Evolutionary conservation across 768 basidiomycete species (phyloP).

Genomic region (Amanita molliuscula): DNA sequence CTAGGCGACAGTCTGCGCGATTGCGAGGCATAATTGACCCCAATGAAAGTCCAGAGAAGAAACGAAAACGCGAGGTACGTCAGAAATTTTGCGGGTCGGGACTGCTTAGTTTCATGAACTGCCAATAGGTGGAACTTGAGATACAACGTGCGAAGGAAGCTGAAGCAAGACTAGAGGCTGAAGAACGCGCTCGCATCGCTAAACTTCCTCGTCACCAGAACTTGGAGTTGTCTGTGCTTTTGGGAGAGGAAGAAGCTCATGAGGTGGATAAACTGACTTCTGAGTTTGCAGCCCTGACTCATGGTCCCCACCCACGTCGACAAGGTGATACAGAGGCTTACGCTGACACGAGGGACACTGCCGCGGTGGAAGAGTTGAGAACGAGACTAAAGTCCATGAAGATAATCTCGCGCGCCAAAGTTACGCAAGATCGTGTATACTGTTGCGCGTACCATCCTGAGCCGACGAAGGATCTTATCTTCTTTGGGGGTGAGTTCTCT

Average conservation of each 20-base stretch:
- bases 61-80: conserved; percentile 55
- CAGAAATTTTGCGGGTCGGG: neutral
- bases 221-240: conserved; percentile 47
- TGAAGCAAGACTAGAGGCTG: conserved; percentile 48
- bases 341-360: conserved; percentile 34
- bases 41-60: conserved; percentile 57
- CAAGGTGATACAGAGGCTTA: conserved; percentile 40
- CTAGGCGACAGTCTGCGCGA: conserved; percentile 60
- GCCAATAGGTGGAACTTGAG: conserved; percentile 37
- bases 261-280: conserved; percentile 37
- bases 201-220: conserved; percentile 62
- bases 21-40: conserved; percentile 38
- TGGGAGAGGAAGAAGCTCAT: conserved; percentile 37
- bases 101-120: neutral
- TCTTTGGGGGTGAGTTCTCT: conserved; percentile 58
- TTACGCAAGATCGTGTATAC: conserved; percentile 66
- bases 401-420: conserved; percentile 72
- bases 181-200: conserved; percentile 51
- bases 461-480: conserved; percentile 69
- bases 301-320: conserved; percentile 25
- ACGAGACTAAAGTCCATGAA: conserved; percentile 44
- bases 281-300: conserved; percentile 30
- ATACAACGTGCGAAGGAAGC: conserved; percentile 42
- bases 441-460: conserved; percentile 78
- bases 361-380: conserved; percentile 42